These are phyloP conservation scores for Echinosphaeria canescens DNA, from an alignment of 2,329 filamentous ascomycete species.

Conservation along the genomic window DNA sequence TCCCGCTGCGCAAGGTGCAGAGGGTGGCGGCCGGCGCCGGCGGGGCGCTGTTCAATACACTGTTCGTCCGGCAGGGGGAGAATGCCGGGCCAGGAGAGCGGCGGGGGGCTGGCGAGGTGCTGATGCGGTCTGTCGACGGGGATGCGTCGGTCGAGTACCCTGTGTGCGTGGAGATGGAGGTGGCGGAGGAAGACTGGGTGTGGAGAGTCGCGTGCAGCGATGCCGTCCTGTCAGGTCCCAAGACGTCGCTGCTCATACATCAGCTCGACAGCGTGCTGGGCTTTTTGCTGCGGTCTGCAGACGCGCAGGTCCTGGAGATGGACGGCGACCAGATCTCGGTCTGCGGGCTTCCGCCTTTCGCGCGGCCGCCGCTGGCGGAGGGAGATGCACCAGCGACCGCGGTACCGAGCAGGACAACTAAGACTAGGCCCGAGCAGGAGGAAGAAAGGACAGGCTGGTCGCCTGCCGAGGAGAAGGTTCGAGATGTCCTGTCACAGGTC, in stretches of 20 bases:
- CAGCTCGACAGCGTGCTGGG: constrained; percentile 36
- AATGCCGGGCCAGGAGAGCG: constrained; percentile 1
- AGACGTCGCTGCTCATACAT: constrained; percentile 26
- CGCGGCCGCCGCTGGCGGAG: constrained; percentile 4
- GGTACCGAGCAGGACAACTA: no score
- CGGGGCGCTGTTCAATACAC: constrained; percentile 24
- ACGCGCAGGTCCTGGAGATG: constrained; percentile 31
- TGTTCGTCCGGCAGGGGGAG: constrained; percentile 31
- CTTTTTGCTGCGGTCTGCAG: constrained; percentile 25
- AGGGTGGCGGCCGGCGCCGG: constrained; percentile 16
- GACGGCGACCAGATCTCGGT: constrained; percentile 30
- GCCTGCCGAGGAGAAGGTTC: constrained; percentile 14
- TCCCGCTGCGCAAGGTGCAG: constrained; percentile 52
- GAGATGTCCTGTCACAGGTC: constrained; percentile 27
- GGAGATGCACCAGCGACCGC: no score
- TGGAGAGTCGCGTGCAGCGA: constrained; percentile 57
- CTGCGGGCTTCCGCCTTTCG: constrained; percentile 35
- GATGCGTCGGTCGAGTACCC: constrained; percentile 58
- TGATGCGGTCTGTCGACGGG: constrained; percentile 43
- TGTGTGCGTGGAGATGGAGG: constrained; percentile 63
- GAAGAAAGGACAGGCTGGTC: constrained; percentile 11
- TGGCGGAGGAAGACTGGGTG: constrained; percentile 25
- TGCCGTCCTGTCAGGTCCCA: constrained; percentile 21
- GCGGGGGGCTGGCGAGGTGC: constrained; percentile 3
- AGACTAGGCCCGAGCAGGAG: no score